A percentile compares a stretch with the other conserved stretches of the same genome.
Conservation (phyloP, 2,329 filamentous ascomycete species). For the Ophiostoma pallidulum region DNA sequence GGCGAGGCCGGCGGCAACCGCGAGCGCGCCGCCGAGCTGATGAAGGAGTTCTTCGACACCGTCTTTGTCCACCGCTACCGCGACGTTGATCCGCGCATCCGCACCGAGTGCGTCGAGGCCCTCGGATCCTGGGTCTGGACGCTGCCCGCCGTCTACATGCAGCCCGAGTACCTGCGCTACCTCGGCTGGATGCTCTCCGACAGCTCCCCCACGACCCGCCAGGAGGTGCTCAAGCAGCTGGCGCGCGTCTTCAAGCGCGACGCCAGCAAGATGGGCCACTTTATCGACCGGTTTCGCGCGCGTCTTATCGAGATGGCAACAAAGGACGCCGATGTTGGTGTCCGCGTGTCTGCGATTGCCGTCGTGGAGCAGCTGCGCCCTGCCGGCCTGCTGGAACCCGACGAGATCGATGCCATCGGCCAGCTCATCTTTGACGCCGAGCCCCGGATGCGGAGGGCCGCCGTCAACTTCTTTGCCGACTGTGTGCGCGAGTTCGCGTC, state of each 20-base stretch:
- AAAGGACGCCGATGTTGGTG: slow-evolving; percentile 68
- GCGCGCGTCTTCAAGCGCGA: slow-evolving; percentile 69
- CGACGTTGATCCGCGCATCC: slow-evolving; percentile 82
- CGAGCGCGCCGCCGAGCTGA: slow-evolving; percentile 57
- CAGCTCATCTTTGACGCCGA: slow-evolving; percentile 85
- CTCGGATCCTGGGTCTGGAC: slow-evolving; percentile 81
- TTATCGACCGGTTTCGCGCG: slow-evolving; percentile 82
- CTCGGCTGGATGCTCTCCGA: slow-evolving; percentile 94
- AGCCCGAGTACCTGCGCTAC: slow-evolving; percentile 83
- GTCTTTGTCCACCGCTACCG: slow-evolving; percentile 94
- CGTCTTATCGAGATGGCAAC: slow-evolving; percentile 90
- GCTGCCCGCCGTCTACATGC: slow-evolving; percentile 80
- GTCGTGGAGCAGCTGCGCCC: slow-evolving; percentile 75
- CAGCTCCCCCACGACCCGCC: slow-evolving; percentile 59
- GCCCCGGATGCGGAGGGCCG: slow-evolving; percentile 72
- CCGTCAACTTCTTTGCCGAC: slow-evolving; percentile 82
- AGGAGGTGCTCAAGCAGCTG: slow-evolving; percentile 81
- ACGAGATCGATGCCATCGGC: slow-evolving; percentile 82
- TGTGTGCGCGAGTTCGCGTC: slow-evolving; percentile 77
- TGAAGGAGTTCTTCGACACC: slow-evolving; percentile 82
- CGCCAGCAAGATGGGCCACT: slow-evolving; percentile 76
- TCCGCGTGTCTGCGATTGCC: slow-evolving; percentile 71
- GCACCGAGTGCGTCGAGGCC: slow-evolving; percentile 78
- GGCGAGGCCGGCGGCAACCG: slow-evolving; percentile 61
- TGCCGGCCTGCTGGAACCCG: slow-evolving; percentile 77